phyloP scores from a whole-genome alignment of 2,329 filamentous ascomycete species.

The Hypoxylon sp. region DNA sequence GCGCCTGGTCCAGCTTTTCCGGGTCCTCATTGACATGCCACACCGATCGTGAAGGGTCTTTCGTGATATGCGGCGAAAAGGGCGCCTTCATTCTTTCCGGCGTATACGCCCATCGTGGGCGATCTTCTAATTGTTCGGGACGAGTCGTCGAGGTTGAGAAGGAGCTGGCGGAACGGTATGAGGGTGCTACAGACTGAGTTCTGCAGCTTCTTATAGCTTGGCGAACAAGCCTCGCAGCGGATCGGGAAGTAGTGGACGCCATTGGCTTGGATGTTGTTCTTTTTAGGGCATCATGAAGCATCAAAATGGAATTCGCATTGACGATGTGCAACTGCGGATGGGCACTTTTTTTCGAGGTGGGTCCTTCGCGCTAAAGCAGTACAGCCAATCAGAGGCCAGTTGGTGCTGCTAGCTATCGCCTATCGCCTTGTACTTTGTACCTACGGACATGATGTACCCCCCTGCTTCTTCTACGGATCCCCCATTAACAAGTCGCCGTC shows the following conservation, averaged over 20 bases:
- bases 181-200: slow-evolving; percentile 32
- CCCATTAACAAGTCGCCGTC: slow-evolving; percentile 33
- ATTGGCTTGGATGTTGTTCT: slow-evolving; percentile 45
- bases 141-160: slow-evolving; percentile 47
- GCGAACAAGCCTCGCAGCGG: slow-evolving; percentile 52
- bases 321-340: slow-evolving; percentile 8
- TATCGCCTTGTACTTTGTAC: background rate
- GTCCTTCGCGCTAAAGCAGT: slow-evolving; percentile 14
- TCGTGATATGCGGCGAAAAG: slow-evolving; percentile 72
- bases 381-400: slow-evolving; percentile 29
- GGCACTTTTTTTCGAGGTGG: slow-evolving; percentile 41
- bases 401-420: slow-evolving; percentile 1
- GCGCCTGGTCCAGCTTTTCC: slow-evolving; percentile 79
- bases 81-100: slow-evolving; percentile 78
- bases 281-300: slow-evolving; percentile 31
- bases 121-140: slow-evolving; percentile 23
- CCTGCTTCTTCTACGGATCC: background rate
- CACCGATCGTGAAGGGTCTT: slow-evolving; percentile 63
- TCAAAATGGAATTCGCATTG: slow-evolving; percentile 17
- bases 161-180: slow-evolving; percentile 37
- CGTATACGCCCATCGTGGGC: slow-evolving; percentile 79
- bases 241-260: slow-evolving; percentile 54
- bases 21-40: slow-evolving; percentile 84
- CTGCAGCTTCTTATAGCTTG: slow-evolving; percentile 52
- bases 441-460: background rate